Base-by-base conservation (phyloP, 208 protist species). In the Crithidia expoeki region DNA sequence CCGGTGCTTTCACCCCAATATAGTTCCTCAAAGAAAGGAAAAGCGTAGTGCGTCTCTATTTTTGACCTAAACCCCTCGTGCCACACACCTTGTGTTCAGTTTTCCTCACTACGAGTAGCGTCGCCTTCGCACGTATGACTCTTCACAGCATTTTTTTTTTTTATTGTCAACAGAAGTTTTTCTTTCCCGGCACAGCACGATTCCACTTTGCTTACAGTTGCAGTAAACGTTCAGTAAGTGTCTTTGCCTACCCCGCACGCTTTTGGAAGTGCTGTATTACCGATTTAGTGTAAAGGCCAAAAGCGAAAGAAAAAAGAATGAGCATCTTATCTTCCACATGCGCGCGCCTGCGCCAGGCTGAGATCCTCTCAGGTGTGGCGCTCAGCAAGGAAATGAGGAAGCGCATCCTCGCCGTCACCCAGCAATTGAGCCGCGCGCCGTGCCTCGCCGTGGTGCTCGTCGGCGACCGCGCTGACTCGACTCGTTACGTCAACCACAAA, bases 401-500 rank as follows among this genome's bases (percentile, higher is more conserved):
- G 36, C 82, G 74, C 40, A 72, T 93, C 25, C 46, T 51, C 28
- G 52, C 49, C 19, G 76, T 84, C 21, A 72, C 68, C n/a, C 27
- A 59, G 33, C 58, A 74, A 0, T 76, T 90, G 7, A 51, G 44
- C 17, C 72, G 81, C 3, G 55, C 76, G 9, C 86, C 98, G 21
- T 88, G 88, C n/a, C 85, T 99, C 0, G 92, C 86, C 14, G 94
- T 98, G n/a, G 81, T 98, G 21, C 74, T 98, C 21, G 96, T 99
- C 44, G 98, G 98, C 52, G 68, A 84, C 34, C 86, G 88, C 21
- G 72, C 72, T 11, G 93, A 97, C 68, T 92, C 85, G 9, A 36
- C 75, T 10, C 90, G 86, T 1, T 99, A 99, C 73, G 89, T 89
- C 12, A 57, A 74, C 12, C 60, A 81, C 67, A 90, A 94, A 36